Conservation (phyloP, 1,284 basidiomycete species). For the Cutaneotrichosporon sp. region DNA sequence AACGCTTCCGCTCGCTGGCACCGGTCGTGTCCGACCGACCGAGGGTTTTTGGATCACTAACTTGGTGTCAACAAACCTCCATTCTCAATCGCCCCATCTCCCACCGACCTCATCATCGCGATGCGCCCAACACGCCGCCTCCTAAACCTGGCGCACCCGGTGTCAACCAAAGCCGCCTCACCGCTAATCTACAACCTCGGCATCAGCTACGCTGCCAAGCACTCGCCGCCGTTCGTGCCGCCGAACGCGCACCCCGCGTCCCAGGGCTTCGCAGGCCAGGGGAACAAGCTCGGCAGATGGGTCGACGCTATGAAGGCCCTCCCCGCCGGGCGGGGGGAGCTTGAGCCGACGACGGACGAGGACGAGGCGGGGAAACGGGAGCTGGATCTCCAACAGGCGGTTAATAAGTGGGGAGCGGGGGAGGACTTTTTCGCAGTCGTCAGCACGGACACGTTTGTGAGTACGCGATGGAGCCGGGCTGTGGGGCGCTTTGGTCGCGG, state of each 20-base stretch:
- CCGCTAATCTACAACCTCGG: constrained; percentile 41
- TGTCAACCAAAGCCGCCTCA: constrained; percentile 13
- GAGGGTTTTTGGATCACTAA: neutral
- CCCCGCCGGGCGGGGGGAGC: constrained; percentile 39
- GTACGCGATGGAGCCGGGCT: constrained; percentile 5
- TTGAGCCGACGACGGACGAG: constrained; percentile 15
- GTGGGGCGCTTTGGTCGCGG: too few species aligned
- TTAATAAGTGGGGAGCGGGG: constrained; percentile 39
- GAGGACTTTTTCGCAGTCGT: constrained; percentile 43
- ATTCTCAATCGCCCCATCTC: neutral
- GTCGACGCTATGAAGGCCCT: constrained; percentile 33
- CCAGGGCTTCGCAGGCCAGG: constrained; percentile 18
- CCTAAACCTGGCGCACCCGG: constrained; percentile 12
- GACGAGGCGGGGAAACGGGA: constrained; percentile 28
- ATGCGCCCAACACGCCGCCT: constrained; percentile 14
- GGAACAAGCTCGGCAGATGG: constrained; percentile 32
- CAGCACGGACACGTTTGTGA: constrained; percentile 29
- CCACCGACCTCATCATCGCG: neutral
- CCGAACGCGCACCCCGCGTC: constrained; percentile 6
- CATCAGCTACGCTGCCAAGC: constrained; percentile 45
- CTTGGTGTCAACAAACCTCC: neutral
- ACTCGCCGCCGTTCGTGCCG: constrained; percentile 44
- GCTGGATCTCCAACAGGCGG: constrained; percentile 19
- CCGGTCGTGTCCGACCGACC: too few species aligned
- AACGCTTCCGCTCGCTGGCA: too few species aligned